A percentile compares a stretch with the other conserved stretches of the same genome.
phyloP scores from a whole-genome alignment of 495 filamentous ascomycete species.

The Pyrenula massariospora region DNA sequence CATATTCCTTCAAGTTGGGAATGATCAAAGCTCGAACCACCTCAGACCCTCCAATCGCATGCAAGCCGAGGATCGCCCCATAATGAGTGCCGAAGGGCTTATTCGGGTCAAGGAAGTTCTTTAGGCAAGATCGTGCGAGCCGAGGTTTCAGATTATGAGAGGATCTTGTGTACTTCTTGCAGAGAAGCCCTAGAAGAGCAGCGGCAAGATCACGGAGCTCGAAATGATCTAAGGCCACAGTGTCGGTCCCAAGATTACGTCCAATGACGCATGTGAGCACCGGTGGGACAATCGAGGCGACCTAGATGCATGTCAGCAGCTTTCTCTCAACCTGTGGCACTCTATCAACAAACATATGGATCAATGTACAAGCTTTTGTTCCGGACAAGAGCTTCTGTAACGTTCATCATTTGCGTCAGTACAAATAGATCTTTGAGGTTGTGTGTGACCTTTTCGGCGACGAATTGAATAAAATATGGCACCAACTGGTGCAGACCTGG shows the following conservation, averaged over 20 bases:
- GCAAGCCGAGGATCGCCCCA: conserved; percentile 71
- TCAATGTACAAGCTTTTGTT: conserved; percentile 77
- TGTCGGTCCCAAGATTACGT: conserved; percentile 57
- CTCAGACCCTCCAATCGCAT: conserved; percentile 62
- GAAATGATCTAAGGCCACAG: conserved; percentile 51
- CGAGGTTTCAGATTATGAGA: conserved; percentile 73
- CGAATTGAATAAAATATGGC: conserved; percentile 91
- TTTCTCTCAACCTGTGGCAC: background rate
- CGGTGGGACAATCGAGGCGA: conserved; percentile 72
- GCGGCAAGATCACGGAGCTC: conserved; percentile 75
- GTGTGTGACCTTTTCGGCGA: conserved; percentile 89
- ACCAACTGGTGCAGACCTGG: conserved; percentile 89
- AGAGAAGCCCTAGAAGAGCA: conserved; percentile 60
- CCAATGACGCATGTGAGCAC: conserved; percentile 86
- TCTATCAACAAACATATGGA: conserved; percentile 54
- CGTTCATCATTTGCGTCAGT: conserved; percentile 79
- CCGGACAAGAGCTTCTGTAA: conserved; percentile 68
- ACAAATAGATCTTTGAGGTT: conserved; percentile 75
- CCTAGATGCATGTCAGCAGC: conserved; percentile 19
- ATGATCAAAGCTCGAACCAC: conserved; percentile 70
- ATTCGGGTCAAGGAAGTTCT: conserved; percentile 74
- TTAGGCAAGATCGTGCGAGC: conserved; percentile 82
- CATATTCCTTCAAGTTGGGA: conserved; percentile 69
- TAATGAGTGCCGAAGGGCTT: conserved; percentile 74
- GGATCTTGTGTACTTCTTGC: conserved; percentile 58